Conservation (phyloP, 1,139 yeast genomes). For the Hyphopichia burtonii region DNA sequence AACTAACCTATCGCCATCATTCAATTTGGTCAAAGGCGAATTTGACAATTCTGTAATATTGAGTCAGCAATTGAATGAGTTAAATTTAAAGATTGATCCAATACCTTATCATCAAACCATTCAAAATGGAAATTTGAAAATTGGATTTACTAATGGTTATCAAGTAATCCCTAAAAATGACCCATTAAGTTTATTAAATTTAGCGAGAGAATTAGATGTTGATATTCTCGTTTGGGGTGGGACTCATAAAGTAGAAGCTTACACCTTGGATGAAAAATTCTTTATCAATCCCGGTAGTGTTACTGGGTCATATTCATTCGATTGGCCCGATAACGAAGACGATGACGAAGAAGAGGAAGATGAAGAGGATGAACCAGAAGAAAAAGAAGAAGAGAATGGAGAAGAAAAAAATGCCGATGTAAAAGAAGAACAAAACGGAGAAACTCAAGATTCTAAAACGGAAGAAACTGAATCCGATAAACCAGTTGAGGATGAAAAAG, state of each 20-base stretch:
- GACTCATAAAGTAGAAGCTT: slow-evolving; percentile 89
- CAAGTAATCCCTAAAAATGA: slow-evolving; percentile 83
- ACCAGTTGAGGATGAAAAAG: slow-evolving; percentile 18
- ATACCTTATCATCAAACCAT: slow-evolving; percentile 69
- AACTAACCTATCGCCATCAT: slow-evolving; percentile 65
- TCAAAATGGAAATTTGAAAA: slow-evolving; percentile 65
- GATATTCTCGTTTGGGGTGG: slow-evolving; percentile 97
- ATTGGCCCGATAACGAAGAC: slow-evolving; percentile 38
- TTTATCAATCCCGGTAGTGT: slow-evolving; percentile 96
- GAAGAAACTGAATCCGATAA: slow-evolving; percentile 7
- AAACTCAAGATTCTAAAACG: slow-evolving; percentile 5
- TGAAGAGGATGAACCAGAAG: slow-evolving; percentile 30
- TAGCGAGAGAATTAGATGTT: slow-evolving; percentile 90
- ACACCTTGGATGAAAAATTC: slow-evolving; percentile 87
- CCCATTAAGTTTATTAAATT: slow-evolving; percentile 75
- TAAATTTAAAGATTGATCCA: slow-evolving; percentile 54
- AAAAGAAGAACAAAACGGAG: slow-evolving; percentile 7
- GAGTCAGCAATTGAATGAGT: slow-evolving; percentile 30
- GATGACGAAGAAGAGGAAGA: slow-evolving; percentile 47
- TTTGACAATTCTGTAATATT: slow-evolving; percentile 42
- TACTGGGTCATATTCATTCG: slow-evolving; percentile 78
- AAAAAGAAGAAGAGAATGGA: slow-evolving; percentile 17
- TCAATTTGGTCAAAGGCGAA: slow-evolving; percentile 81
- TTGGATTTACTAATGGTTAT: slow-evolving; percentile 86
- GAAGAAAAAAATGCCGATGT: slow-evolving; percentile 10